These are phyloP conservation scores for Sporothrix luriei DNA, from an alignment of 2,329 filamentous ascomycete species.

Conservation along the genomic window DNA sequence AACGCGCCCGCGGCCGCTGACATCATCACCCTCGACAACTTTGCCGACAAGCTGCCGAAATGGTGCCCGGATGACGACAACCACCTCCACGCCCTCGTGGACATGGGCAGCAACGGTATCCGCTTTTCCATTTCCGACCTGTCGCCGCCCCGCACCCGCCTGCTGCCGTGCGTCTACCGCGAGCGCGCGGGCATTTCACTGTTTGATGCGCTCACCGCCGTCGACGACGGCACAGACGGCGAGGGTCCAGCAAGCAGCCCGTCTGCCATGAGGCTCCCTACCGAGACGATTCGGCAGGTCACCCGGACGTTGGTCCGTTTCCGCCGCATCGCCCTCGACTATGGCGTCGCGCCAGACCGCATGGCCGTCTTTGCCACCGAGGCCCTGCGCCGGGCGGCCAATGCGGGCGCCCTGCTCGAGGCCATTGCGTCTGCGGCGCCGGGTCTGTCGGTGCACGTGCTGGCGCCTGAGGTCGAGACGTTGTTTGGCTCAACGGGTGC, in stretches of 20 bases:
- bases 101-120: slow-evolving; percentile 82
- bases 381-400: slow-evolving; percentile 79
- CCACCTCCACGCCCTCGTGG: slow-evolving; percentile 60
- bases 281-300: slow-evolving; percentile 65
- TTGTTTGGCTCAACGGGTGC: slow-evolving; percentile 81
- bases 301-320: slow-evolving; percentile 69
- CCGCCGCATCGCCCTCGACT: slow-evolving; percentile 66
- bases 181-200: slow-evolving; percentile 80
- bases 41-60: slow-evolving; percentile 51
- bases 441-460: slow-evolving; percentile 69
- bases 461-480: slow-evolving; percentile 80
- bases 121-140: slow-evolving; percentile 87
- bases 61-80: slow-evolving; percentile 53
- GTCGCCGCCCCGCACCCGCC: slow-evolving; percentile 68
- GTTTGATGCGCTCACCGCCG: slow-evolving; percentile 70
- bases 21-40: slow-evolving; percentile 57
- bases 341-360: slow-evolving; percentile 65
- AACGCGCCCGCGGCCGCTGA: slow-evolving; percentile 36
- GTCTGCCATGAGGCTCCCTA: slow-evolving; percentile 49
- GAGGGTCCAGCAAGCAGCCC: neutral
- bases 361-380: slow-evolving; percentile 83
- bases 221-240: slow-evolving; percentile 37
- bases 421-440: slow-evolving; percentile 63
- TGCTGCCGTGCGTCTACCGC: slow-evolving; percentile 75
- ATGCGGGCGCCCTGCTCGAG: slow-evolving; percentile 67